Conservation (phyloP, 768 basidiomycete species). For the Floccularia luteovirens region DNA sequence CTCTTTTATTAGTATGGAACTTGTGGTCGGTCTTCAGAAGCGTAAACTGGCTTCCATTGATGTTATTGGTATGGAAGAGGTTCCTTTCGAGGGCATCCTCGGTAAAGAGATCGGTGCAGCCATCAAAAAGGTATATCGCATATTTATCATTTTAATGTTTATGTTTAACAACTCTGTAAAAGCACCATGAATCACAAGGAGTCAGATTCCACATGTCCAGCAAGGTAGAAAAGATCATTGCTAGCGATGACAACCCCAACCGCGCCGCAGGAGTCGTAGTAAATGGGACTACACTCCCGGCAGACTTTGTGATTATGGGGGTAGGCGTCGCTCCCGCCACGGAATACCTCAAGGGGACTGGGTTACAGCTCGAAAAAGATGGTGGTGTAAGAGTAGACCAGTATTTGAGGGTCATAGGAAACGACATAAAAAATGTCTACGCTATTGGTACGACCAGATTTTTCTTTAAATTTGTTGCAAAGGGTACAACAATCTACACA, state of each 20-base stretch:
- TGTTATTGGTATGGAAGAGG: slow-evolving; percentile 76
- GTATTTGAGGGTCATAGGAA: slow-evolving; percentile 49
- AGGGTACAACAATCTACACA: slow-evolving; percentile 12
- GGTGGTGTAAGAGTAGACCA: slow-evolving; percentile 76
- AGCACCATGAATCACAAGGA: slow-evolving; percentile 79
- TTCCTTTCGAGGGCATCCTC: slow-evolving; percentile 76
- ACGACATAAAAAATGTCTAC: slow-evolving; percentile 46
- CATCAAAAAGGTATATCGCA: slow-evolving; percentile 53
- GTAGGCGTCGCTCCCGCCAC: slow-evolving; percentile 85
- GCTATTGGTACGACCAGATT: slow-evolving; percentile 47
- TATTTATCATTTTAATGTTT: background rate
- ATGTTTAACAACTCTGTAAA: background rate
- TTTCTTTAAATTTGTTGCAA: slow-evolving; percentile 1
- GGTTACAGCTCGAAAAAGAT: slow-evolving; percentile 63
- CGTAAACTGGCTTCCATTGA: slow-evolving; percentile 76
- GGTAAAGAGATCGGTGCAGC: slow-evolving; percentile 76
- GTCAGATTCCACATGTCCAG: slow-evolving; percentile 78
- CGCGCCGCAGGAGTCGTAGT: slow-evolving; percentile 62
- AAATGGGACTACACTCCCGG: slow-evolving; percentile 54
- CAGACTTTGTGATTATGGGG: slow-evolving; percentile 79
- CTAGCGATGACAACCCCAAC: slow-evolving; percentile 41
- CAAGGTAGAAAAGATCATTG: slow-evolving; percentile 59
- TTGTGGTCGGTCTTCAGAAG: slow-evolving; percentile 68
- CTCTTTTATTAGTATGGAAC: slow-evolving; percentile 90
- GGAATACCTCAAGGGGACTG: slow-evolving; percentile 65